Conservation (phyloP, 2,329 filamentous ascomycete species). For the Alternaria gaisen region DNA sequence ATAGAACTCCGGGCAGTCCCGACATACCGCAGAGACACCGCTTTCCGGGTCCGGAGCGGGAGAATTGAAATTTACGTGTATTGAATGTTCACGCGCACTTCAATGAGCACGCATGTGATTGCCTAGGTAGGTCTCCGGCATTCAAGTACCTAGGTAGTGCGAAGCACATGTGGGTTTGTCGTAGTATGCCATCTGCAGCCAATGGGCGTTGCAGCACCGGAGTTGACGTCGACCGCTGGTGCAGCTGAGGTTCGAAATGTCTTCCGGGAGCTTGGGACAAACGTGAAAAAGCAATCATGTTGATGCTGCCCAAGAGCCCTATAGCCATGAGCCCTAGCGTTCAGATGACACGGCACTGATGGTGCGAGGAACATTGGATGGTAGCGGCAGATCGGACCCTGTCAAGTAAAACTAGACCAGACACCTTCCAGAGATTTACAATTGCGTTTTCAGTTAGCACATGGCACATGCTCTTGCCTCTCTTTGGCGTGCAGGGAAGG, state of each 20-base stretch:
- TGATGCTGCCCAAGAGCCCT: background rate
- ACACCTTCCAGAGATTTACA: background rate
- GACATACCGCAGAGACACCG: slow-evolving; percentile 23
- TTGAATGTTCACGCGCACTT: background rate
- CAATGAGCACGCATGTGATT: background rate
- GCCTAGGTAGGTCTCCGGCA: background rate
- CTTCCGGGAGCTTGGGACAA: slow-evolving; percentile 7
- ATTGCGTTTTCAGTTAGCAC: background rate
- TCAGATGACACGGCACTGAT: slow-evolving; percentile 8
- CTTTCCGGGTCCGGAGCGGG: slow-evolving; percentile 15
- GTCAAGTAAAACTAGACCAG: background rate
- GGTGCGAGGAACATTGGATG: slow-evolving; percentile 7
- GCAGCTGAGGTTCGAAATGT: background rate
- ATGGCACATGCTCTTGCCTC: background rate
- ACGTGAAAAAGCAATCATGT: slow-evolving; percentile 6
- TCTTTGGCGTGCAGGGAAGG: slow-evolving; percentile 1
- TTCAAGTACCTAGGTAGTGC: background rate
- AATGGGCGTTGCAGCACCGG: background rate
- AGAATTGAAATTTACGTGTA: background rate
- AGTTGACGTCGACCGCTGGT: background rate
- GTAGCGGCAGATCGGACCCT: background rate
- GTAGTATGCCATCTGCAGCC: background rate
- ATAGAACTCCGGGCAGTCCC: slow-evolving; percentile 21
- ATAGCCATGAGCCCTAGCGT: background rate
- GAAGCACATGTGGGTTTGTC: background rate